A percentile compares a stretch with the other conserved stretches of the same genome.
Evolutionary conservation across 2,329 filamentous ascomycete genomes (phyloP).

Genomic region (Aspergillus spinulosporus): DNA sequence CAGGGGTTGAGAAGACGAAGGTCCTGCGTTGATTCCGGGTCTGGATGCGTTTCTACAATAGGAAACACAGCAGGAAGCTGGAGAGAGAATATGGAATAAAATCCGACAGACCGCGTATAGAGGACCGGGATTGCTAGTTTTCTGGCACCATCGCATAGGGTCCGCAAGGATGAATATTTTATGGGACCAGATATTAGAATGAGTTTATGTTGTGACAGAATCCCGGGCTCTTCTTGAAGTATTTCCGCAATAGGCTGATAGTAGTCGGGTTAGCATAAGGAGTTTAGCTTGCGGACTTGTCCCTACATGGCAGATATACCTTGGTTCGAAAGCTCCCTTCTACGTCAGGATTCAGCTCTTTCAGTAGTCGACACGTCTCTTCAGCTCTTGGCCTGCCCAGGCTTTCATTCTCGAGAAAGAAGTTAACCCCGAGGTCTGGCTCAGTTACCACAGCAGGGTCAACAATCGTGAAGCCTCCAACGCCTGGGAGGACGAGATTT

Average conservation of each 20-base stretch:
- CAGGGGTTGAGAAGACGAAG: conserved; percentile 82
- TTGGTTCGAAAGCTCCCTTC: conserved; percentile 67
- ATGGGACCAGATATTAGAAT: conserved; percentile 63
- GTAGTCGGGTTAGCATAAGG: conserved; percentile 13
- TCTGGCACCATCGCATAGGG: conserved; percentile 53
- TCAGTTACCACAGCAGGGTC: conserved; percentile 77
- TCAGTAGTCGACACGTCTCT: conserved; percentile 71
- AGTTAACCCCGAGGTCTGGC: conserved; percentile 89
- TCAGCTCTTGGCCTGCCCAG: conserved; percentile 77
- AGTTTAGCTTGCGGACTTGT: neutral
- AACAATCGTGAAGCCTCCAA: conserved; percentile 88
- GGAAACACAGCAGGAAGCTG: conserved; percentile 77
- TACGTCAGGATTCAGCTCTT: conserved; percentile 92
- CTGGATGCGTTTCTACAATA: conserved; percentile 93
- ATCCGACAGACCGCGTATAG: conserved; percentile 84
- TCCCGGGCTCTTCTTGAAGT: conserved; percentile 38
- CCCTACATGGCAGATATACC: conserved; percentile 45
- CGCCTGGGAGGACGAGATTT: conserved; percentile 91
- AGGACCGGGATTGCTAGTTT: conserved; percentile 70
- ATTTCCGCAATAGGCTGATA: conserved; percentile 41
- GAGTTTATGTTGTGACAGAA: conserved; percentile 55
- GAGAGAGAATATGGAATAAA: conserved; percentile 86
- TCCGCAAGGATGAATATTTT: conserved; percentile 51
- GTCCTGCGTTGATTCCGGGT: conserved; percentile 79
- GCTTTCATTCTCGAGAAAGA: conserved; percentile 82